phyloP scores from a whole-genome alignment of 306 rosid genomes.

The Quercus suber region DNA sequence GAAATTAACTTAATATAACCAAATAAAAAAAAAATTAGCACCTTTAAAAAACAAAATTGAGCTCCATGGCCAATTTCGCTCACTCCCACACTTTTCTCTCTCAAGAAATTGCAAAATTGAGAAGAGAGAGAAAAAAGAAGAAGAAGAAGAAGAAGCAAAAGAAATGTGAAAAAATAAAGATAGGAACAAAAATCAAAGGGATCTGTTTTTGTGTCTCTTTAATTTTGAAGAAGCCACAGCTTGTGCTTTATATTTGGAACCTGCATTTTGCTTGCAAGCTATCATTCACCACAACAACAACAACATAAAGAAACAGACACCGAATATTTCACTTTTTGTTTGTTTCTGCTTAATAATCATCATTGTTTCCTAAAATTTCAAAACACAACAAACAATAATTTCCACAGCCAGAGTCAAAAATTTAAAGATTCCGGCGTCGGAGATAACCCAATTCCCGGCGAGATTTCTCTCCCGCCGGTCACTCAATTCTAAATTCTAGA shows the following conservation, averaged over 20 bases:
- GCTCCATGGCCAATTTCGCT: not conserved
- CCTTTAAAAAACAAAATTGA: not conserved
- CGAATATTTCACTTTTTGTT: not conserved
- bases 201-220: no score
- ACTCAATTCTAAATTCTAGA: constrained; percentile 25
- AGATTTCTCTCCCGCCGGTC: constrained; percentile 62
- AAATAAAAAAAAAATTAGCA: not conserved
- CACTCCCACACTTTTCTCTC: not conserved
- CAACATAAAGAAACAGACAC: not conserved
- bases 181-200: constrained; percentile 16
- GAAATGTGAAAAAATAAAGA: not conserved
- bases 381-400: not conserved
- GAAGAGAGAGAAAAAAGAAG: constrained; percentile 2
- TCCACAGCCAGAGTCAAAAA: not conserved
- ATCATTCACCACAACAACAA: constrained; percentile 13
- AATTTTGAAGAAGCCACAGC: not conserved
- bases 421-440: constrained; percentile 7
- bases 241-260: not conserved
- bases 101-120: not conserved
- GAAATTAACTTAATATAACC: constrained; percentile 4
- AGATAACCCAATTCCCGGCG: constrained; percentile 45
- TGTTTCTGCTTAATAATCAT: constrained; percentile 11
- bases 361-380: not conserved
- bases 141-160: not conserved
- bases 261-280: constrained; percentile 14